A percentile compares a stretch with the other conserved stretches of the same genome.
These are phyloP conservation scores for Sporisorium iseilematis-ciliati DNA, from an alignment of 1,284 basidiomycete species.

Conservation along the genomic window DNA sequence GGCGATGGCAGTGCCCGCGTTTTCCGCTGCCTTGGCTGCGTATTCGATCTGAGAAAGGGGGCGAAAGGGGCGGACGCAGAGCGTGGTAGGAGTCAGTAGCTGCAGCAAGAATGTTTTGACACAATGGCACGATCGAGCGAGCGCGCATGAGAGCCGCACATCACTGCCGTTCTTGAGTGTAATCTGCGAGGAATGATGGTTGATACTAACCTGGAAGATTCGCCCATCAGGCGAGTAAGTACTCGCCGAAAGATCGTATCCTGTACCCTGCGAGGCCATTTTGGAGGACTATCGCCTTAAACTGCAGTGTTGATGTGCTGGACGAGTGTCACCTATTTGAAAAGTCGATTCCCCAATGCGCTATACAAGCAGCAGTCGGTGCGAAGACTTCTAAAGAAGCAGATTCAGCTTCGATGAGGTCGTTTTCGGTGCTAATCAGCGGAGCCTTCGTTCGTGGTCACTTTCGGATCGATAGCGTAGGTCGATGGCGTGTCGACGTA, in stretches of 20 bases:
- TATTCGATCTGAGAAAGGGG: conserved; percentile 81
- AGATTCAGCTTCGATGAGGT: not conserved
- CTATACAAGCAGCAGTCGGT: not conserved
- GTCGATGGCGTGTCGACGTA: not conserved
- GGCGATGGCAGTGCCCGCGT: conserved; percentile 83
- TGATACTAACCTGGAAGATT: conserved; percentile 80
- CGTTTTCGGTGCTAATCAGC: not conserved
- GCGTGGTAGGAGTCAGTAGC: not conserved
- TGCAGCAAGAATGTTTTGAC: too few species aligned
- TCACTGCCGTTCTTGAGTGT: too few species aligned
- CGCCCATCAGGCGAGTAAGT: conserved; percentile 99
- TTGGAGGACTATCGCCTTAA: too few species aligned
- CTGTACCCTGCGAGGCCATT: conserved; percentile 98
- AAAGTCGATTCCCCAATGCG: not conserved
- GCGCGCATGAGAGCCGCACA: too few species aligned
- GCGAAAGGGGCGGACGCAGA: not conserved
- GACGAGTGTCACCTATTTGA: too few species aligned
- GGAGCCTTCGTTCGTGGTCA: not conserved
- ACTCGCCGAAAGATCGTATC: conserved; percentile 97
- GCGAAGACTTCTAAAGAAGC: not conserved
- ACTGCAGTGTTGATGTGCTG: too few species aligned
- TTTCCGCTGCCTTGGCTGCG: conserved; percentile 97
- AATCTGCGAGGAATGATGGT: not conserved
- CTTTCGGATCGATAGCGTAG: too few species aligned
- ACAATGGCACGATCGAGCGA: too few species aligned